Base-by-base conservation (phyloP, 768 basidiomycete species). In the Termitomyces sp. region DNA sequence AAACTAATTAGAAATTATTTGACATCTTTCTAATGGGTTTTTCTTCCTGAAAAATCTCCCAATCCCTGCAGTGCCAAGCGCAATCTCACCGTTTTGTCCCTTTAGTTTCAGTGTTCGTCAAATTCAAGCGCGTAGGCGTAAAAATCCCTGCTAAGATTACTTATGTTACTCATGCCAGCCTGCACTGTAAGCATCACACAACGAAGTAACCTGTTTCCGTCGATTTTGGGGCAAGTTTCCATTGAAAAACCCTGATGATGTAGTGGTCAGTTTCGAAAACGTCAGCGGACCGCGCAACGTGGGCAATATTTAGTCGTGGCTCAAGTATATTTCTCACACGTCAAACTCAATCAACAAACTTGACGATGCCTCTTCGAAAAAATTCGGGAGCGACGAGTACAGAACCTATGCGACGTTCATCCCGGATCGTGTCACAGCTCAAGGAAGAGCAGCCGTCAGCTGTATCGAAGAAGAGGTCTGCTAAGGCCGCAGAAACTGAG, bases 391-490 rank as follows among this genome's bases (percentile, higher is more conserved):
- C 64, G 42, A 56, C 68, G 54, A 68, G 68, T 46, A 58, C 70
- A 34, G 70, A 71, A 42, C 73, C 77, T 42, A 77, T 79, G 9
- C 73, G 84, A 57, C 74, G 85, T 54, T 87, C 85, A 4, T 74
- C 76, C 15, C 70, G 85, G 50, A 77, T 85, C 54, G 79, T 81
- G 3, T 66, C 77, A 6, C 75, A 77, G 56, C 76, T 77, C 35
- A 74, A 71, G 53, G 66, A 73, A 22, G 70, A 66, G 46, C 58
- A 45, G 43, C 55, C 70, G 5, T 66, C 70, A 30, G 67, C 45
- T 51, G 35, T 67, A 40, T 68, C 72, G 45, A 82, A 79, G 65
- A 76, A 74, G 62, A 62, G 69, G 54, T 58, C 72, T 38, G 77
- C 74, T n/a, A 69, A 69, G 54, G 68, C 58, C 2, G 63, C 55